A percentile compares a stretch with the other conserved stretches of the same genome.
Evolutionary conservation across 129 eudicot species (phyloP).

Genomic region (Escallonia rubra): DNA sequence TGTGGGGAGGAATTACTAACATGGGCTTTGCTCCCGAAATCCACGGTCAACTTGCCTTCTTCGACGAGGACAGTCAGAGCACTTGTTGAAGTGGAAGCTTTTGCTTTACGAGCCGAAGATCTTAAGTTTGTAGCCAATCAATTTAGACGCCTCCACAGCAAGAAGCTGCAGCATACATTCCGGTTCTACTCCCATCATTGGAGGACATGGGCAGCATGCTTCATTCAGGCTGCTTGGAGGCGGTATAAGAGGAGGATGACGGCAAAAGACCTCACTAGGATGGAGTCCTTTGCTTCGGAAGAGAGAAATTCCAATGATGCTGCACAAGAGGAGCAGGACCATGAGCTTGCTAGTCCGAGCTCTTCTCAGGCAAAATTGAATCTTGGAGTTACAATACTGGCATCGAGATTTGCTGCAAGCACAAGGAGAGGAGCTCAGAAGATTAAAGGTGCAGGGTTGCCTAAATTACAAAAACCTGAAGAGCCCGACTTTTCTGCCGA

Average conservation of each 20-base stretch:
- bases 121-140: constrained; percentile 90
- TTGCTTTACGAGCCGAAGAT: constrained; percentile 92
- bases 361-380: constrained; percentile 36
- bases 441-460: constrained; percentile 47
- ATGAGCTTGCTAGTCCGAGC: constrained; percentile 9
- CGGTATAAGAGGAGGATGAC: constrained; percentile 62
- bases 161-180: constrained; percentile 92
- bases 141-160: constrained; percentile 88
- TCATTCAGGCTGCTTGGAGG: constrained; percentile 97
- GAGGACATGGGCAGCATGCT: constrained; percentile 99
- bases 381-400: constrained; percentile 75
- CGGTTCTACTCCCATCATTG: constrained; percentile 94
- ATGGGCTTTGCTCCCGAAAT: constrained; percentile 96
- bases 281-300: constrained; percentile 62
- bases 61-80: constrained; percentile 92
- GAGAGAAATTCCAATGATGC: constrained; percentile 26
- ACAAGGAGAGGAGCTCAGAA: constrained; percentile 81
- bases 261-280: constrained; percentile 54
- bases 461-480: constrained; percentile 84
- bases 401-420: constrained; percentile 90
- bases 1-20: constrained; percentile 95
- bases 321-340: constrained; percentile 29
- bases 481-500: constrained; percentile 93
- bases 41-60: constrained; percentile 78
- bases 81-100: constrained; percentile 89